Percentiles rank a stretch among this genome's conserved stretches.
phyloP scores from a whole-genome alignment of 345 rosid species.

The Zanthoxylum bungeanum region DNA sequence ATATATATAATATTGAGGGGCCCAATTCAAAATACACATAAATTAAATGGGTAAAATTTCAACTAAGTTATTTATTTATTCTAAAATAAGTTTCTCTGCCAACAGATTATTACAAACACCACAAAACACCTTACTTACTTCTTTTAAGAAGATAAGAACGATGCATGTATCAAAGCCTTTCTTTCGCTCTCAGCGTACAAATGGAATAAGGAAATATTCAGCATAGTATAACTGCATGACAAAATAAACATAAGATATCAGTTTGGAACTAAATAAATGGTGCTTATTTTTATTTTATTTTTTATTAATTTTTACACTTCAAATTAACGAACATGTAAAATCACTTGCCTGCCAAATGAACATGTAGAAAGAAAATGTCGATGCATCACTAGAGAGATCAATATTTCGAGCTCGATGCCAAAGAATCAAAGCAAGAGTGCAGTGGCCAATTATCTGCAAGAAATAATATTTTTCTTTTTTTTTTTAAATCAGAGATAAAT shows the following conservation, averaged over 20 bases:
- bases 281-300: no score
- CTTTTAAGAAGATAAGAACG: not conserved
- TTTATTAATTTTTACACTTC: not conserved
- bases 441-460: slow-evolving; percentile 28
- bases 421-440: slow-evolving; percentile 12
- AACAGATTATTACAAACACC: not conserved
- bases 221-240: slow-evolving; percentile 27
- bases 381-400: slow-evolving; percentile 20
- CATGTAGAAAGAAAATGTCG: slow-evolving; percentile 27
- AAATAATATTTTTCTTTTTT: no score
- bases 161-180: not conserved
- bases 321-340: no score
- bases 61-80: no score
- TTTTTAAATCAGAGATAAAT: not conserved
- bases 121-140: no score
- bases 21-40: no score
- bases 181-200: slow-evolving; percentile 22
- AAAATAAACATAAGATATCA: not conserved
- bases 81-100: no score
- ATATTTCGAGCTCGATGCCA: slow-evolving; percentile 26
- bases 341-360: slow-evolving; percentile 33
- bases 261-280: not conserved
- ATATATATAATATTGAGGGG: no score
- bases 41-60: no score
- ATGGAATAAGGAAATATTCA: slow-evolving; percentile 30